Base-by-base conservation (phyloP, 106 monocot species). In the Allium sativum region DNA sequence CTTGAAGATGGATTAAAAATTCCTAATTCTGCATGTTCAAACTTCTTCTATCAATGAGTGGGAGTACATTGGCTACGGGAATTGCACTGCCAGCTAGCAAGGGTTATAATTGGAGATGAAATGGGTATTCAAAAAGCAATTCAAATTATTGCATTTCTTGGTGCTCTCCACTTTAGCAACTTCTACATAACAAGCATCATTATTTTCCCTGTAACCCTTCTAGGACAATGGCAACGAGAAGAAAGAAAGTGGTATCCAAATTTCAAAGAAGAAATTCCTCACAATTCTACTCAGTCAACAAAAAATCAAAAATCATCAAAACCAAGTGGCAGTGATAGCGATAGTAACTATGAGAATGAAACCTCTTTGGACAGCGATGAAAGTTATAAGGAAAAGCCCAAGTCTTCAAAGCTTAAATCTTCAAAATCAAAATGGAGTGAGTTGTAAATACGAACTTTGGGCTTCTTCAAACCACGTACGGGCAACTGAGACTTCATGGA, bases 61-160 rank as follows among this genome's bases (percentile, higher is more conserved):
- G 96, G 96, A 57, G 87, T 98, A 15, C 96, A 98, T 18, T 98
- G 96, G 96, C 58, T 98, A 9, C 91, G 96, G 96, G 96, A 98
- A 53, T 67, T 98, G 64, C 96, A 98, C 65, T 98, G 96, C 59
- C 96, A 91, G 72, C 82, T 67, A 65, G 82, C 87, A 48, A 87
- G 96, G n/a, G 96, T 91, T 43, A 98, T 98, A 51, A 98, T 98
- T 47, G 96, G 91, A 16, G 96, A 98, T 80, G 96, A 98, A 74
- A 98, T 98, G 96, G 96, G 91, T 45, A 74, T 98, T 11, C 91
- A 91, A 21, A 98, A 98, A 65, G 91, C 96, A 10, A 55, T 92
- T 67, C 96, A 98, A 66, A 78, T 91, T 10, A 58, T 91, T 20
- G 79, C 96, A 48, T 98, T 91, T 75, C 87, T 98, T 55, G 88